Evolutionary conservation across 202 grass and related monocot genomes (phyloP), one percentile per base, ranked within the genome.

Genomic region (Carex sylvatica): DNA sequence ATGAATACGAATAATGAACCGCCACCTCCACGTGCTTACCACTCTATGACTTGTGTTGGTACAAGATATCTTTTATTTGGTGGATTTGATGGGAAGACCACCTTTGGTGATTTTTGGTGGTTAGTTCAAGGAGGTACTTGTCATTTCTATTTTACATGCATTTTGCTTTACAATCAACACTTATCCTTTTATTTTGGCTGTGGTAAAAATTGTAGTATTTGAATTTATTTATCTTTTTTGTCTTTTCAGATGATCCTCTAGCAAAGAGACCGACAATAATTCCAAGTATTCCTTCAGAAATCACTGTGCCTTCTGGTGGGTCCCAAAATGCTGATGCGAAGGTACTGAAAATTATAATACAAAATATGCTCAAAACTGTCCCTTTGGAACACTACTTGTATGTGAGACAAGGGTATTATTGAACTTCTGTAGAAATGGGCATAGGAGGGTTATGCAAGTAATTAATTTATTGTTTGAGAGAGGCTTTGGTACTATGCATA

Each of bases 51-150:
- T 88, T 91, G 83, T 47, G 75, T 95, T 80, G 88, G 90, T 42
- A 71, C 88, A 85, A 89, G 84, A 47, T 95, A 93, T 89, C 90
- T 98, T 87, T 84, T 98, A 78, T 98, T 98, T 93, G 95, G 95
- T 80, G 95, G 95, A 55, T 98, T 98, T 88, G 95, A 98, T 86
- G 95, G 95, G 74, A 98, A 98, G 82, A 93, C 88, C 63, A 95
- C 95, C 1, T 98, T 98, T 85, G 90, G 90, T 6, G 95, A 98
- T 87, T 83, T 98, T 65, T 98, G 95, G 95, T 98, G 95, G 95
- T 89, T 98, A 82, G 95, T 98, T 82, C 87, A 90, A 88, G 92
- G 94, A 95, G 95, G 92, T 98, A 93, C 24, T 73, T 70, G 40
- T 55, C 38, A 78, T 84, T 49, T 70, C 54, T 88, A 62, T 56